These are phyloP conservation scores for Cylindrodendrum hubeiense DNA, from an alignment of 2,329 filamentous ascomycete species.

Conservation along the genomic window DNA sequence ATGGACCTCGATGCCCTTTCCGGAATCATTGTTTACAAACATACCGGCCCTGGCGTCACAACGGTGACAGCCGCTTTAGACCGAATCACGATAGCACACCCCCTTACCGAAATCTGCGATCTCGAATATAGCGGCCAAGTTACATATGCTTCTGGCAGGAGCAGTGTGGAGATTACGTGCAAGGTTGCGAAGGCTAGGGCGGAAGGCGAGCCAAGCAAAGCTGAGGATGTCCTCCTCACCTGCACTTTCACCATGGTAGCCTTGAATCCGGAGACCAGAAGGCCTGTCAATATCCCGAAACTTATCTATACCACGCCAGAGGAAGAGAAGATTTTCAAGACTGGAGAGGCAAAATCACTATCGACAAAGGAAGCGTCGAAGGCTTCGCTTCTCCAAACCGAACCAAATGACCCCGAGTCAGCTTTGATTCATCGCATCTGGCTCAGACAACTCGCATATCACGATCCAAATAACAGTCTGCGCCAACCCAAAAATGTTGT, in stretches of 20 bases:
- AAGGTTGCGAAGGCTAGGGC: constrained; percentile 77
- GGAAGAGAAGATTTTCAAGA: constrained; percentile 44
- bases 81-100: constrained; percentile 71
- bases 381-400: constrained; percentile 41
- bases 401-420: constrained; percentile 45
- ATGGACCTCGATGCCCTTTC: constrained; percentile 86
- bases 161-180: constrained; percentile 80
- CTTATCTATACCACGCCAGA: constrained; percentile 42
- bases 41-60: constrained; percentile 68
- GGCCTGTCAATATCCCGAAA: constrained; percentile 42
- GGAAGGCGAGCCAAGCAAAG: constrained; percentile 64
- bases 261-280: constrained; percentile 44
- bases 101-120: constrained; percentile 82
- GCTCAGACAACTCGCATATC: constrained; percentile 45
- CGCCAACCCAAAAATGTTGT: constrained; percentile 44
- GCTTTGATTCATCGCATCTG: constrained; percentile 47
- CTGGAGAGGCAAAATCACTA: constrained; percentile 43
- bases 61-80: constrained; percentile 64
- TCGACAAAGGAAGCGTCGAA: constrained; percentile 42
- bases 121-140: constrained; percentile 75
- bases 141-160: constrained; percentile 78
- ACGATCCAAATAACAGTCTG: constrained; percentile 42
- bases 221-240: constrained; percentile 59
- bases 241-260: constrained; percentile 53
- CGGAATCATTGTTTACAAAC: constrained; percentile 80